A percentile compares a stretch with the other conserved stretches of the same genome.
phyloP scores from a whole-genome alignment of 23 red algal species.

The Gracilaria caudata region DNA sequence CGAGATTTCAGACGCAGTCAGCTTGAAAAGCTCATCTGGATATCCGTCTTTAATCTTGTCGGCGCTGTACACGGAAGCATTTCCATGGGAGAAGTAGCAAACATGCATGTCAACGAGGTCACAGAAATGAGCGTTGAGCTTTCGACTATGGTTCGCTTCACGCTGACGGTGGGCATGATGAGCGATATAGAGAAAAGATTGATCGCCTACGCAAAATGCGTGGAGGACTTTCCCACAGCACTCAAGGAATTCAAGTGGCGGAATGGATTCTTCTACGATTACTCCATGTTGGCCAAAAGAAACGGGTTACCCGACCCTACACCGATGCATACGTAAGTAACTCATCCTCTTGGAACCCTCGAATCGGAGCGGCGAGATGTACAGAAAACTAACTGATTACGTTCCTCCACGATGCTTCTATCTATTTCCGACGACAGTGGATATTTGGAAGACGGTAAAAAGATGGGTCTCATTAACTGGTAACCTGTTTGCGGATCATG shows the following conservation, averaged over 20 bases:
- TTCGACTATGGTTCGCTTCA: constrained; percentile 65
- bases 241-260: constrained; percentile 96
- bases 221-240: constrained; percentile 84
- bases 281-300: constrained; percentile 70
- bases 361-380: neutral
- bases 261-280: constrained; percentile 93
- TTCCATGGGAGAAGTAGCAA: constrained; percentile 76
- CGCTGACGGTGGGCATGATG: constrained; percentile 59
- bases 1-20: constrained; percentile 72
- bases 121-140: constrained; percentile 81
- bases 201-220: constrained; percentile 69
- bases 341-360: neutral
- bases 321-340: constrained; percentile 79
- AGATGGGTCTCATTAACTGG: constrained; percentile 70
- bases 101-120: constrained; percentile 65
- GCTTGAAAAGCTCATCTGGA: constrained; percentile 98
- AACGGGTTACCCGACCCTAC: constrained; percentile 76
- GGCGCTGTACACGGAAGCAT: constrained; percentile 68
- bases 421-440: constrained; percentile 3
- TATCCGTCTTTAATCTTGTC: constrained; percentile 80
- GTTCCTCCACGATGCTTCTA: neutral
- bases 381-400: neutral
- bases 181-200: constrained; percentile 70
- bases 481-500: neutral
- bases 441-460: constrained; percentile 76